Conservation (phyloP, 106 monocot species). For the Alisma plantagoaquatica region DNA sequence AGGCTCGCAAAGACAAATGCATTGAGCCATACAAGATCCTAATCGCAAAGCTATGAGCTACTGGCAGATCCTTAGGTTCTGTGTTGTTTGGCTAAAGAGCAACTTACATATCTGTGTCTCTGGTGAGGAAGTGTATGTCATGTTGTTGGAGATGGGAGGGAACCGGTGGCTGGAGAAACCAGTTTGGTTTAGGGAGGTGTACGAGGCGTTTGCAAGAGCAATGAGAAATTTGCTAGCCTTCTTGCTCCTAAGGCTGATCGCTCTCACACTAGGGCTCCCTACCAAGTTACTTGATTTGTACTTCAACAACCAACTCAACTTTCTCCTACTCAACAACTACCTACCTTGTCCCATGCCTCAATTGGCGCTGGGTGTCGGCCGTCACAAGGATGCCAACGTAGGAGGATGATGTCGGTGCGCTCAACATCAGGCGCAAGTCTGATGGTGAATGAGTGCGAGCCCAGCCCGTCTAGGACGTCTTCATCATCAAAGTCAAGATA, state of each 20-base stretch:
- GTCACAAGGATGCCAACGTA: constrained; percentile 62
- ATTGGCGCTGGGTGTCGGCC: constrained; percentile 49
- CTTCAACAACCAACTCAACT: constrained; percentile 31
- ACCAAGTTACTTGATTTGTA: constrained; percentile 23
- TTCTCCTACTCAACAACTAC: constrained; percentile 75
- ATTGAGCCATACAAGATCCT: too few species aligned
- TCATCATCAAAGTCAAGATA: constrained; percentile 64
- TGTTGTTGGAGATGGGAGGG: too few species aligned
- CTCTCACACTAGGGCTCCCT: constrained; percentile 39
- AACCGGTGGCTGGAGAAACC: constrained; percentile 52
- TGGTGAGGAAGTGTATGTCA: constrained; percentile 9
- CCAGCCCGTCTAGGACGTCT: constrained; percentile 38
- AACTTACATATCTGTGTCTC: too few species aligned
- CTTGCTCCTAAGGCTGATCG: constrained; percentile 27
- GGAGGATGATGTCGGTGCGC: constrained; percentile 64
- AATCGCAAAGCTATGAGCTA: too few species aligned
- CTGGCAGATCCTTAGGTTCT: too few species aligned
- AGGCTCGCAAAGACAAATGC: too few species aligned
- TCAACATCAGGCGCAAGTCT: constrained; percentile 43
- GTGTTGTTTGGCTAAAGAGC: too few species aligned
- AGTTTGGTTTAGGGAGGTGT: constrained; percentile 59
- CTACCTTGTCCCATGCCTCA: constrained; percentile 65
- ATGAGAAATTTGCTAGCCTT: constrained; percentile 29
- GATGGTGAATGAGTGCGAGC: constrained; percentile 55
- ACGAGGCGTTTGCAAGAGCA: constrained; percentile 34